Percentiles rank a stretch among this genome's conserved stretches.
Conservation (phyloP, 495 filamentous ascomycete species). For the Bacidia gigantensis region DNA sequence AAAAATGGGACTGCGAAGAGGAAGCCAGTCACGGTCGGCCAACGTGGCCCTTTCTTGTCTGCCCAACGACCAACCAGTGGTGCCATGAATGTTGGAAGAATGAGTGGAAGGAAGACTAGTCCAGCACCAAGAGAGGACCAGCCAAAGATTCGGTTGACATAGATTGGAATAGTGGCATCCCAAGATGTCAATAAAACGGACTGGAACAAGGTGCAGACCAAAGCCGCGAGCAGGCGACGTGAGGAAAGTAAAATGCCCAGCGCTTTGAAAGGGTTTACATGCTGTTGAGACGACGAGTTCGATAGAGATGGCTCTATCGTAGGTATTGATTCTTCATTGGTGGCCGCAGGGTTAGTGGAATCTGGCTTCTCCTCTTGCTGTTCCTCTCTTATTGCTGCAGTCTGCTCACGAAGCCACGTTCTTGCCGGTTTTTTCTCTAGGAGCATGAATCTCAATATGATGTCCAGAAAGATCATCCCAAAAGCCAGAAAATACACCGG, state of each 20-base stretch:
- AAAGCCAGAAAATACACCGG: conserved; percentile 63
- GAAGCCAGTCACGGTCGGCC: conserved; percentile 48
- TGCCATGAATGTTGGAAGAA: conserved; percentile 42
- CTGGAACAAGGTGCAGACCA: conserved; percentile 46
- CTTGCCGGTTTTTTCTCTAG: conserved; percentile 69
- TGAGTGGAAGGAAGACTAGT: conserved; percentile 49
- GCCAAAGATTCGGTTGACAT: conserved; percentile 37
- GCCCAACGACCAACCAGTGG: conserved; percentile 45
- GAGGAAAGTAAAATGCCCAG: conserved; percentile 40
- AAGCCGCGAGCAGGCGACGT: conserved; percentile 38
- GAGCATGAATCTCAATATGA: conserved; percentile 51
- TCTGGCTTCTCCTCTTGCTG: background rate
- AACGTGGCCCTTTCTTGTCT: conserved; percentile 48
- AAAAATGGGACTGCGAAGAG: conserved; percentile 43
- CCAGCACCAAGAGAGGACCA: conserved; percentile 51
- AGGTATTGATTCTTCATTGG: background rate
- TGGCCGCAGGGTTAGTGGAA: background rate
- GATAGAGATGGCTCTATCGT: background rate
- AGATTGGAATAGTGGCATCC: conserved; percentile 42
- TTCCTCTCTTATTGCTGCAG: background rate
- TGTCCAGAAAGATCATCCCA: conserved; percentile 53
- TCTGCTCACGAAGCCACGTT: conserved; percentile 38
- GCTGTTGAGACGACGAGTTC: background rate
- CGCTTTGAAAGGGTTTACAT: conserved; percentile 12
- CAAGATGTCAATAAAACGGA: conserved; percentile 43